phyloP scores from a whole-genome alignment of 306 rosid genomes.

The Ceratonia siliqua region DNA sequence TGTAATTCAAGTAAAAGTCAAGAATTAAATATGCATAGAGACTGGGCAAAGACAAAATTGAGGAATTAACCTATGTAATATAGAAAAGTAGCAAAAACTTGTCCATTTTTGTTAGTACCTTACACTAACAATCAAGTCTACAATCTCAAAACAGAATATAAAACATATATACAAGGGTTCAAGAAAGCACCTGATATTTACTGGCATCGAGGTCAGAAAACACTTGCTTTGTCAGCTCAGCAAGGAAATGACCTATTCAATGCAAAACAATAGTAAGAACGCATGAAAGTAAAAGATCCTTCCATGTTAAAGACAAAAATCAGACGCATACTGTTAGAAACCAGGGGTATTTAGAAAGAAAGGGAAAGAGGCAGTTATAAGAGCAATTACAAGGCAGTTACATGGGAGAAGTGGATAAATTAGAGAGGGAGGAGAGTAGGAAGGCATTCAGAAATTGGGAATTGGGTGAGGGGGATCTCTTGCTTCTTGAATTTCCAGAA shows the following conservation, averaged over 20 bases:
- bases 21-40: not conserved
- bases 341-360: too few species aligned
- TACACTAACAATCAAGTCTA: not conserved
- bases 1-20: not conserved
- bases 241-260: slow-evolving; percentile 73
- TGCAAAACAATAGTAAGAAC: slow-evolving; percentile 1
- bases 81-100: not conserved
- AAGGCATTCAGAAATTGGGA: too few species aligned
- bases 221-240: slow-evolving; percentile 80
- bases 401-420: too few species aligned
- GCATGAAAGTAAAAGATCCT: not conserved
- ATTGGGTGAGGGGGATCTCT: too few species aligned
- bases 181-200: slow-evolving; percentile 77
- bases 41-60: not conserved
- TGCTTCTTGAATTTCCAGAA: too few species aligned
- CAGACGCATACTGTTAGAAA: too few species aligned
- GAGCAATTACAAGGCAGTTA: too few species aligned
- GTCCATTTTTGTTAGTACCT: not conserved
- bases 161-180: slow-evolving; percentile 14
- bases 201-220: slow-evolving; percentile 71
- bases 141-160: not conserved
- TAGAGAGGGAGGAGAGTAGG: too few species aligned
- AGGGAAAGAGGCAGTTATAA: too few species aligned
- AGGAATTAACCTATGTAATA: not conserved
- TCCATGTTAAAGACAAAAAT: not conserved